These are phyloP conservation scores for Fusarium tricinctum DNA, from an alignment of 2,329 filamentous ascomycete species.

Conservation along the genomic window DNA sequence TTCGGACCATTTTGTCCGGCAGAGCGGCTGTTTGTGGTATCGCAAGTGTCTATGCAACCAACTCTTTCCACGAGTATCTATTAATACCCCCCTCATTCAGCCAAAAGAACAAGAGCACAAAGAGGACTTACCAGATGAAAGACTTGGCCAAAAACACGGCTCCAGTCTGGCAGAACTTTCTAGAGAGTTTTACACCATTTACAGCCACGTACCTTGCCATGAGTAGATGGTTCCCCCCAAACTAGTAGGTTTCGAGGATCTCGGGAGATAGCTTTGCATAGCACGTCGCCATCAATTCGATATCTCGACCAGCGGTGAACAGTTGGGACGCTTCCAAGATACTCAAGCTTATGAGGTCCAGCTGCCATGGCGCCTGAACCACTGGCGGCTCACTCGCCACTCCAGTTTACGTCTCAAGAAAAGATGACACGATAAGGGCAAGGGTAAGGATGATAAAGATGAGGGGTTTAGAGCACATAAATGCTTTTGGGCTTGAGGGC, in stretches of 20 bases:
- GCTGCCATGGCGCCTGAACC: constrained; percentile 5
- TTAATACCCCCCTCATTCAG: no score
- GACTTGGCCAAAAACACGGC: no score
- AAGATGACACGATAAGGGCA: background rate
- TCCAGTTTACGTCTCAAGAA: constrained; percentile 8
- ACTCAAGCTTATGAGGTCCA: constrained; percentile 18
- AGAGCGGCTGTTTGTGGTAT: no score
- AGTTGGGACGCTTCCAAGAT: background rate
- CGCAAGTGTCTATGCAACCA: no score
- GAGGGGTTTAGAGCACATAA: background rate
- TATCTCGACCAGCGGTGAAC: constrained; percentile 16
- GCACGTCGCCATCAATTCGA: constrained; percentile 35
- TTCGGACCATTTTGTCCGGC: no score
- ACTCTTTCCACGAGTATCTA: no score
- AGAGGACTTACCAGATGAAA: no score
- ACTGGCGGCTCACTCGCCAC: constrained; percentile 19
- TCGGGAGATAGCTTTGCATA: background rate
- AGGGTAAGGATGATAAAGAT: background rate
- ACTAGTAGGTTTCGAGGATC: constrained; percentile 14
- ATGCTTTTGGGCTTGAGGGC: background rate
- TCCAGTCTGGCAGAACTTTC: no score
- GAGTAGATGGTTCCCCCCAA: constrained; percentile 44
- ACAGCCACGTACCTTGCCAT: constrained; percentile 44
- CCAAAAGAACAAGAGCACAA: no score
- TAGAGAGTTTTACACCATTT: background rate